phyloP scores from a whole-genome alignment of 805 yeast genomes.

The Starmerella vaccinii region DNA sequence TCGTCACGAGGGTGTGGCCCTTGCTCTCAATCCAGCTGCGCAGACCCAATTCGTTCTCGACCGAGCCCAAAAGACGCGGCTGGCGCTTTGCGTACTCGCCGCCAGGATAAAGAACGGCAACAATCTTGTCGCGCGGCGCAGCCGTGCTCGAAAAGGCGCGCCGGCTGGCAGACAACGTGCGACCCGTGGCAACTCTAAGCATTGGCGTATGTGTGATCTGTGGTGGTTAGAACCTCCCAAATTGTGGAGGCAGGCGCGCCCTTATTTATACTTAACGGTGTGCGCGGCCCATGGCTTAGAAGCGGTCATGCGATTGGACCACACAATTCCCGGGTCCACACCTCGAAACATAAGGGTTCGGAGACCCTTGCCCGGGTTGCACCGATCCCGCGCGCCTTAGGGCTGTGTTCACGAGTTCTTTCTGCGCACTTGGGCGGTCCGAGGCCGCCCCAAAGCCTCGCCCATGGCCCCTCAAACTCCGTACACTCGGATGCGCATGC shows the following conservation, averaged over 20 bases:
- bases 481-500: too few species aligned
- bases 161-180: not conserved
- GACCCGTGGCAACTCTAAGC: constrained; percentile 4
- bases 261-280: not conserved
- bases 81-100: constrained; percentile 16
- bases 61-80: constrained; percentile 45
- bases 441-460: too few species aligned
- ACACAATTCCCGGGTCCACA: not conserved
- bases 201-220: not conserved
- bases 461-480: too few species aligned
- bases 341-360: not conserved
- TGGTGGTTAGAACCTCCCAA: not conserved
- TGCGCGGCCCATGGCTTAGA: not conserved
- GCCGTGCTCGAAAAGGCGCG: constrained; percentile 11
- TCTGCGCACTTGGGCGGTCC: too few species aligned
- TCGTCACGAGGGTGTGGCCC: constrained; percentile 59
- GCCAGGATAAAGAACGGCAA: constrained; percentile 16
- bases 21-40: constrained; percentile 50
- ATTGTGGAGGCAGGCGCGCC: not conserved
- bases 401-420: too few species aligned
- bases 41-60: constrained; percentile 68
- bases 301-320: not conserved
- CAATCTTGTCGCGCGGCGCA: constrained; percentile 8
- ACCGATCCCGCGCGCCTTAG: not conserved
- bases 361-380: not conserved